A percentile compares a stretch with the other conserved stretches of the same genome.
phyloP scores from a whole-genome alignment of 768 basidiomycete genomes.

The Lanmaoa rubissima region DNA sequence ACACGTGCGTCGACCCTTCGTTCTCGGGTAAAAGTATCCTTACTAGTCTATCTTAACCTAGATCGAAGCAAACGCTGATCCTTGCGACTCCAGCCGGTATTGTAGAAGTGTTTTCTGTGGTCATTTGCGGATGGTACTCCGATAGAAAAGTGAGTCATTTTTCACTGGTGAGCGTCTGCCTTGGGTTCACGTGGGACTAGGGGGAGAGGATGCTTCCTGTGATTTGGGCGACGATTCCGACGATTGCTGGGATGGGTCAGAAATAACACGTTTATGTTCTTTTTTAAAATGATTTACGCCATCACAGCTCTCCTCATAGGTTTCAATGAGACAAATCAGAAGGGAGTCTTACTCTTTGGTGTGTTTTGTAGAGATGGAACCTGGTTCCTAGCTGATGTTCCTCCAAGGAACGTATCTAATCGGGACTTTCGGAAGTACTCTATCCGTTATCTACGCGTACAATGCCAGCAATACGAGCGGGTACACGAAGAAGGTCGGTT shows the following conservation, averaged over 20 bases:
- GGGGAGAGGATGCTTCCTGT: constrained; percentile 21
- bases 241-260: constrained; percentile 10
- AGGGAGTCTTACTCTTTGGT: constrained; percentile 23
- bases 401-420: constrained; percentile 16
- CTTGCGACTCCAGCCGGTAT: constrained; percentile 25
- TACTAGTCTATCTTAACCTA: background rate
- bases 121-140: constrained; percentile 22
- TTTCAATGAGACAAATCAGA: constrained; percentile 19
- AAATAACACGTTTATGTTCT: background rate
- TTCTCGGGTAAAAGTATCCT: background rate
- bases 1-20: constrained; percentile 9
- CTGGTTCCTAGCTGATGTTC: background rate
- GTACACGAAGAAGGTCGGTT: constrained; percentile 28
- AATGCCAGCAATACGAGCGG: constrained; percentile 28
- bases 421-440: constrained; percentile 27
- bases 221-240: constrained; percentile 10
- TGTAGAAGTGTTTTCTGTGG: constrained; percentile 21
- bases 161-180: background rate
- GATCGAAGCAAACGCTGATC: background rate
- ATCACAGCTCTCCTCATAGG: constrained; percentile 23
- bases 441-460: constrained; percentile 27
- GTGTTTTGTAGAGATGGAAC: background rate
- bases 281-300: background rate
- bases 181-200: constrained; percentile 2
- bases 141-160: constrained; percentile 15